Conservation (phyloP, 2,329 filamentous ascomycete species). For the Xylariaceae sp. region DNA sequence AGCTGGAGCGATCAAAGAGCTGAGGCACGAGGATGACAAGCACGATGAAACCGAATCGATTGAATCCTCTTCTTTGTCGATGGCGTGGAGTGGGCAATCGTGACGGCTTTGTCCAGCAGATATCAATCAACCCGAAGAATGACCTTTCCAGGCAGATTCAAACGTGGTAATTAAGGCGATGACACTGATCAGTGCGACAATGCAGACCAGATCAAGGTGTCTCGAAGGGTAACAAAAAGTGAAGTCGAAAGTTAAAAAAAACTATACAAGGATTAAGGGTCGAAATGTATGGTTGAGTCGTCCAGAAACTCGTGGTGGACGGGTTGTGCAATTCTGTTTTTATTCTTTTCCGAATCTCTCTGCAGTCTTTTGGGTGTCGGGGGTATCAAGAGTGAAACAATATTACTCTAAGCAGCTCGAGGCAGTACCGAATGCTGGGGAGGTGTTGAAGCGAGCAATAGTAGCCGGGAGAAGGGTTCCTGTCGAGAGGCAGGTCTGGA, state of each 20-base stretch:
- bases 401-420: conserved; percentile 14
- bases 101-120: too few species aligned
- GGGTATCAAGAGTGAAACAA: conserved; percentile 4
- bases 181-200: conserved; percentile 6
- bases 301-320: conserved; percentile 19
- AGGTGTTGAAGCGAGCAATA: conserved; percentile 16
- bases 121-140: too few species aligned
- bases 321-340: conserved; percentile 11
- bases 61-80: too few species aligned
- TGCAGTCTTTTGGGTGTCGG: conserved; percentile 13
- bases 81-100: too few species aligned
- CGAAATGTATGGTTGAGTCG: conserved; percentile 19
- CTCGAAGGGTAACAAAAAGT: conserved; percentile 10
- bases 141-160: not conserved
- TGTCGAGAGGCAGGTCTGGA: conserved; percentile 21
- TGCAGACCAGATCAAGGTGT: conserved; percentile 24
- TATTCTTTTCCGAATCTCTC: conserved; percentile 30
- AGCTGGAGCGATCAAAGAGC: too few species aligned
- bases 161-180: not conserved
- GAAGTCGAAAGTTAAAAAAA: conserved; percentile 14
- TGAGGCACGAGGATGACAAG: too few species aligned
- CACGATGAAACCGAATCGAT: too few species aligned
- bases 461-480: conserved; percentile 17
- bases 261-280: conserved; percentile 23
- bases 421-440: conserved; percentile 14